A percentile compares a stretch with the other conserved stretches of the same genome.
Evolutionary conservation across 1,284 basidiomycete species (phyloP).

Genomic region (Trametes polyzona): DNA sequence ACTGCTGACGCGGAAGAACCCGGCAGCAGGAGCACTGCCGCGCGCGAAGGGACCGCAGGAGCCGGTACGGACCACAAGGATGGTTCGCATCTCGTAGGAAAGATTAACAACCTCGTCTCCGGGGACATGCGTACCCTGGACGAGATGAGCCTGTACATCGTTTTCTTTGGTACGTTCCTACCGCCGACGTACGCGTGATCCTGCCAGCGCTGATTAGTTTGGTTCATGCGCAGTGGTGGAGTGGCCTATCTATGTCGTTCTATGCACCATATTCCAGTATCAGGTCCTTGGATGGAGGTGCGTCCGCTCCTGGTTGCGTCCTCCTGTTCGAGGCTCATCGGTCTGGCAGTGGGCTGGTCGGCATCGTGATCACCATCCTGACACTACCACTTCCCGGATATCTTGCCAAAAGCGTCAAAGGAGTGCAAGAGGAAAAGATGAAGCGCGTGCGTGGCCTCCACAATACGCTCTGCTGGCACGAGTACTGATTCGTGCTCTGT

Average conservation of each 20-base stretch:
- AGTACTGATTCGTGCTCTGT: background rate
- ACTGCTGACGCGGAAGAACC: background rate
- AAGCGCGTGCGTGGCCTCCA: conserved; percentile 37
- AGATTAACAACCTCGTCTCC: conserved; percentile 43
- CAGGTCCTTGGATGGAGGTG: conserved; percentile 52
- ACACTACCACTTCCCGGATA: conserved; percentile 55
- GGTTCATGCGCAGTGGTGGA: no score
- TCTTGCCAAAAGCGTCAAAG: conserved; percentile 35
- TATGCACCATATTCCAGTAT: conserved; percentile 49
- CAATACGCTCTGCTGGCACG: no score
- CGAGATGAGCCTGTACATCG: background rate
- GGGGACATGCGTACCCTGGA: conserved; percentile 17
- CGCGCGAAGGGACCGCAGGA: conserved; percentile 37
- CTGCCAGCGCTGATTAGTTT: no score
- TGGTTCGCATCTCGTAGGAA: conserved; percentile 49
- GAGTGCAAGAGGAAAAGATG: conserved; percentile 38
- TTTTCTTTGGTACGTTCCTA: conserved; percentile 6
- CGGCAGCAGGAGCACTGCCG: conserved; percentile 17
- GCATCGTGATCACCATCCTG: conserved; percentile 54
- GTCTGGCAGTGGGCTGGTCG: conserved; percentile 45
- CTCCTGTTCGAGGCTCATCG: background rate
- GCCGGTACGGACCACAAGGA: no score
- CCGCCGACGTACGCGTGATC: no score
- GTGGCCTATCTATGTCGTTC: conserved; percentile 33
- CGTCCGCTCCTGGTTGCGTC: background rate